phyloP scores from a whole-genome alignment of 1,284 basidiomycete species.

The Sporisorium graminicola region DNA sequence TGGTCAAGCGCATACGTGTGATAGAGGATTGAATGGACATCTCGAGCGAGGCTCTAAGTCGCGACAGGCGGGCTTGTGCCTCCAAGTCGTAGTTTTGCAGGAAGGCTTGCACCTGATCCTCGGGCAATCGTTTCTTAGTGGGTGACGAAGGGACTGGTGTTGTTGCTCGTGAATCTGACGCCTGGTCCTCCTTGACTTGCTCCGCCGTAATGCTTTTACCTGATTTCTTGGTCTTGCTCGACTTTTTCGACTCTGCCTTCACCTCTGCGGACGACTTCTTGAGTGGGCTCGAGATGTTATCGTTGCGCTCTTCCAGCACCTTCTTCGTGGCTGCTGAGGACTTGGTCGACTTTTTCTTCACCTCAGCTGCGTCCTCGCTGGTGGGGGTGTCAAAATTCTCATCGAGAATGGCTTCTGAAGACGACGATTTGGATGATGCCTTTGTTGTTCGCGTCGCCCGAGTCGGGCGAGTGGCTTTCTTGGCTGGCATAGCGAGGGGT shows the following conservation, averaged over 20 bases:
- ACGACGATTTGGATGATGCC: constrained; percentile 27
- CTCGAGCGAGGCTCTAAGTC: constrained; percentile 24
- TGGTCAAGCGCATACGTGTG: constrained; percentile 34
- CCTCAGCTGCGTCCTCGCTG: neutral
- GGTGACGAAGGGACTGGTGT: constrained; percentile 36
- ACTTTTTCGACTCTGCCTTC: constrained; percentile 12
- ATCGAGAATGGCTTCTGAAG: constrained; percentile 28
- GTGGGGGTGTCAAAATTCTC: constrained; percentile 18
- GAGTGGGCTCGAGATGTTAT: constrained; percentile 7
- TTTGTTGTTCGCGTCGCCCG: constrained; percentile 40
- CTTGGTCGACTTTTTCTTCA: constrained; percentile 21
- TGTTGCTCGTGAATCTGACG: constrained; percentile 13
- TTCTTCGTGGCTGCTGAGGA: constrained; percentile 14
- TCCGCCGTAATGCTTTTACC: constrained; percentile 4
- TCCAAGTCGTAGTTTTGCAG: constrained; percentile 56
- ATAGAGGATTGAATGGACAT: constrained; percentile 31
- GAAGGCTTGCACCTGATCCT: constrained; percentile 50
- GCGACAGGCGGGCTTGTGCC: constrained; percentile 21
- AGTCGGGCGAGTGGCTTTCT: constrained; percentile 36
- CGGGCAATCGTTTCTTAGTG: constrained; percentile 33
- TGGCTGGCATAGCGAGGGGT: constrained; percentile 31
- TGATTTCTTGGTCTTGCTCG: constrained; percentile 18
- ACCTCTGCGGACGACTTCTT: constrained; percentile 2
- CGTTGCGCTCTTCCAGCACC: constrained; percentile 39
- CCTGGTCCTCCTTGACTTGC: neutral